Conservation (phyloP, 306 rosid species). For the Prosopis cineraria region DNA sequence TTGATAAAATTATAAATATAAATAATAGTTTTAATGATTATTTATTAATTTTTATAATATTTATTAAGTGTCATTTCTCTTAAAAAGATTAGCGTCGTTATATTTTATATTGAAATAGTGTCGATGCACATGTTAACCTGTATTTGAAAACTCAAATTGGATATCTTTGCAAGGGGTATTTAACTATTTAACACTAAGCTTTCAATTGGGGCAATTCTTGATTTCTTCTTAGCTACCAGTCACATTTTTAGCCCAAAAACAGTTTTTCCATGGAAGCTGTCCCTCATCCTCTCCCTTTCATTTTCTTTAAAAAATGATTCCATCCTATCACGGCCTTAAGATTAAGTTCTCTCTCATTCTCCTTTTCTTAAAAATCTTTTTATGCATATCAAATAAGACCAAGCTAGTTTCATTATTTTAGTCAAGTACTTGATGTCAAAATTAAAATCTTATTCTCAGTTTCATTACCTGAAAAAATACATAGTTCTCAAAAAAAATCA, state of each 20-base stretch:
- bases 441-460: neutral
- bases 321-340: neutral
- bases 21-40: no score
- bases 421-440: no score
- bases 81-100: no score
- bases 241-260: neutral
- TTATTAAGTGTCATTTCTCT: no score
- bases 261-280: neutral
- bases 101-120: neutral
- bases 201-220: neutral
- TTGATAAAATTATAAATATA: no score
- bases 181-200: neutral
- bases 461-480: neutral
- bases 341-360: no score
- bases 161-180: neutral
- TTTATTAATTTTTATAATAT: no score
- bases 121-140: neutral
- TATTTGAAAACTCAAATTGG: neutral
- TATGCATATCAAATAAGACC: no score
- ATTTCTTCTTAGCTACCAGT: neutral
- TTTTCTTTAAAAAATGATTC: neutral
- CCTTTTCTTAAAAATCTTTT: no score
- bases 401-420: no score
- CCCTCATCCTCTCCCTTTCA: neutral
- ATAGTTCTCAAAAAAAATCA: no score